A percentile compares a stretch with the other conserved stretches of the same genome.
Evolutionary conservation across 176 grass and related monocot genomes (phyloP).

Genomic region (Aegilops sharonensis): DNA sequence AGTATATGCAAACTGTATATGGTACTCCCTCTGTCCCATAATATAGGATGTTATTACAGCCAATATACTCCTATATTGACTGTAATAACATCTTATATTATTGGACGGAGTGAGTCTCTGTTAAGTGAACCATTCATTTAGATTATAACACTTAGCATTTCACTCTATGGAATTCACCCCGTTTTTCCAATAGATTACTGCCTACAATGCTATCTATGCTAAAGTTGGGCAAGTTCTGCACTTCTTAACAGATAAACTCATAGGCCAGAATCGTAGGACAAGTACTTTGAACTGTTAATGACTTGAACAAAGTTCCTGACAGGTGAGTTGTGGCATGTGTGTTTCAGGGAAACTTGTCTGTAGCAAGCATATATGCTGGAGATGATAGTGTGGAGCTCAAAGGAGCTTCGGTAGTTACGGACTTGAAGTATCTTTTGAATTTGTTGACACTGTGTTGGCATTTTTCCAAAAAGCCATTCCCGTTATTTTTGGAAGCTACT

Average conservation of each 20-base stretch:
- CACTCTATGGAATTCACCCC: neutral
- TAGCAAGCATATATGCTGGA: slow-evolving; percentile 88
- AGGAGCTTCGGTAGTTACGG: slow-evolving; percentile 72
- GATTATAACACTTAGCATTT: neutral
- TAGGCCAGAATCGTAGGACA: neutral
- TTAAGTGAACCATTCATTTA: neutral
- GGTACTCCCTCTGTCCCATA: neutral
- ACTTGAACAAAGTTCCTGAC: slow-evolving; percentile 27
- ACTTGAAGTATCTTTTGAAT: slow-evolving; percentile 79
- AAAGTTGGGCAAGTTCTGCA: neutral
- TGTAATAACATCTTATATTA: no score
- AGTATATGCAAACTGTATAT: neutral
- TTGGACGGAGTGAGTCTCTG: no score
- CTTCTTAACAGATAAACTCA: neutral
- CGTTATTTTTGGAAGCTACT: slow-evolving; percentile 81
- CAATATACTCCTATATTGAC: no score
- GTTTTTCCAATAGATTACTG: neutral
- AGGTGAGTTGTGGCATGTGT: slow-evolving; percentile 25
- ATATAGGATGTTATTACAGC: no score
- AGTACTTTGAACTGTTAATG: neutral
- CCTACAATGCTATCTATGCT: neutral
- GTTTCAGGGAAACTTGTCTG: slow-evolving; percentile 85
- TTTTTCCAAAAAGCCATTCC: slow-evolving; percentile 98
- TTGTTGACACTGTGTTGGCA: slow-evolving; percentile 96
- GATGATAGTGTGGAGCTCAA: slow-evolving; percentile 77